Evolutionary conservation across 106 monocot genomes (phyloP).

Genomic region (Alisma plantagoaquatica): DNA sequence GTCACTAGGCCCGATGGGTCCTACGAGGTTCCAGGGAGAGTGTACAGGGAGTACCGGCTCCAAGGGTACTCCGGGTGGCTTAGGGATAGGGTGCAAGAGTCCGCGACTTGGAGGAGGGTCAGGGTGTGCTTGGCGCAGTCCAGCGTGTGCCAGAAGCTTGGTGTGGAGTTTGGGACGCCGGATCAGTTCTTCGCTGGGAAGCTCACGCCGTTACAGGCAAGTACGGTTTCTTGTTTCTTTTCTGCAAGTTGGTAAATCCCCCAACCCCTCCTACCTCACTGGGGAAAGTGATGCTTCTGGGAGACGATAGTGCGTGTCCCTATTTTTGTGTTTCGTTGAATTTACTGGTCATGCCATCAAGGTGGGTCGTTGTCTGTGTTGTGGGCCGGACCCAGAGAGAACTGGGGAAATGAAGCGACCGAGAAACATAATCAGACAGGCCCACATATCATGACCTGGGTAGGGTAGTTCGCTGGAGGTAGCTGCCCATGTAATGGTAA

Average conservation of each 20-base stretch:
- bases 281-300: too few species aligned
- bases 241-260: not conserved
- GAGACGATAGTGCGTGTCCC: not conserved
- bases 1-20: conserved; percentile 53
- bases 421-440: too few species aligned
- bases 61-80: conserved; percentile 72
- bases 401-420: too few species aligned
- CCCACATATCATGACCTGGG: too few species aligned
- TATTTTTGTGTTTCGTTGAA: not conserved
- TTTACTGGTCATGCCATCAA: not conserved
- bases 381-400: not conserved
- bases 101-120: conserved; percentile 45
- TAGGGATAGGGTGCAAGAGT: conserved; percentile 28
- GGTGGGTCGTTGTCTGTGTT: not conserved
- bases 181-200: conserved; percentile 37
- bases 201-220: conserved; percentile 74
- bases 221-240: not conserved
- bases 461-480: too few species aligned
- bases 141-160: conserved; percentile 48
- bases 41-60: conserved; percentile 57
- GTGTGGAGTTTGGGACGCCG: conserved; percentile 26
- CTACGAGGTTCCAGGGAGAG: conserved; percentile 46
- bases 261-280: not conserved
- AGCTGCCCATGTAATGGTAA: too few species aligned
- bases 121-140: conserved; percentile 36